A percentile compares a stretch with the other conserved stretches of the same genome.
Conservation (phyloP, 2,329 filamentous ascomycete species). For the Fusarium odoratissimum region DNA sequence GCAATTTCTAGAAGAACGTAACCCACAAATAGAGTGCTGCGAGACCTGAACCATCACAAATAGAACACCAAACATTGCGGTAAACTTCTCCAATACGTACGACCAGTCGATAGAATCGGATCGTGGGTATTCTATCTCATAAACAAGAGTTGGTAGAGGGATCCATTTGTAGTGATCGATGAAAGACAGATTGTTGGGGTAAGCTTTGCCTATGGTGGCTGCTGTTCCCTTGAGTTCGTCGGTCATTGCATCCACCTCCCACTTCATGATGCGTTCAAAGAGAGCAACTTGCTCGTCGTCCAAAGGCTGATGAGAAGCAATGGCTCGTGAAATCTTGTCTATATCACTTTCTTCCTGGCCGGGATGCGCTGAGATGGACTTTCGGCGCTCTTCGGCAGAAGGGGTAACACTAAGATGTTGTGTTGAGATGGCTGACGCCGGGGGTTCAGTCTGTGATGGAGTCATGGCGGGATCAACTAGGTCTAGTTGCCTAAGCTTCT, state of each 20-base stretch:
- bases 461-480: conserved; percentile 59
- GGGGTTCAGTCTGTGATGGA: conserved; percentile 57
- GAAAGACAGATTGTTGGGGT: conserved; percentile 76
- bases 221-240: conserved; percentile 75
- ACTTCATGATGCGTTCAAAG: conserved; percentile 74
- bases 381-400: conserved; percentile 57
- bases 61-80: conserved; percentile 77
- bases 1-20: neutral
- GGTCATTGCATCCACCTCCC: conserved; percentile 72
- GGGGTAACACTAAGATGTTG: conserved; percentile 57
- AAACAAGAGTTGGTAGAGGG: conserved; percentile 79
- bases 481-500: conserved; percentile 68
- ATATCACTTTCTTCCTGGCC: conserved; percentile 63
- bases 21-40: conserved; percentile 75
- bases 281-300: conserved; percentile 70
- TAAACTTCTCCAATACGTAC: conserved; percentile 78
- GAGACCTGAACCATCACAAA: conserved; percentile 84
- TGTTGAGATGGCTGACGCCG: conserved; percentile 56
- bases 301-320: conserved; percentile 70
- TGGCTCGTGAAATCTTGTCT: conserved; percentile 69
- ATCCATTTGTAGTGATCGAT: conserved; percentile 78
- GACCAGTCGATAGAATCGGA: conserved; percentile 75
- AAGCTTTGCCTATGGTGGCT: conserved; percentile 61
- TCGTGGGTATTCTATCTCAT: conserved; percentile 82
- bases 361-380: conserved; percentile 51